These are phyloP conservation scores for Phyllosticta citrichinensis DNA, from an alignment of 2,329 filamentous ascomycete genomes.

Conservation along the genomic window DNA sequence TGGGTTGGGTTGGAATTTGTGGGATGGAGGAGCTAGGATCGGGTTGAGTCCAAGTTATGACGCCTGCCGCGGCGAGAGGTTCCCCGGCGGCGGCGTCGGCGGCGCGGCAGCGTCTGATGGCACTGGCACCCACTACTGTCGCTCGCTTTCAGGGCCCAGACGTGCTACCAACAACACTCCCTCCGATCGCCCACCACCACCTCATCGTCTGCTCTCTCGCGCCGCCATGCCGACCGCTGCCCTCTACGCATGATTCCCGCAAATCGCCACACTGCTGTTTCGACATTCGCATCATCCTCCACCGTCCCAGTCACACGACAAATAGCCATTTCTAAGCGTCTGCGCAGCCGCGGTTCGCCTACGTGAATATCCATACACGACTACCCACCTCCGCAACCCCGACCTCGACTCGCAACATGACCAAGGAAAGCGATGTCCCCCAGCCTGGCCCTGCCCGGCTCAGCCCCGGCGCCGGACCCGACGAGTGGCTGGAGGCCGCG, in stretches of 20 bases:
- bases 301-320: conserved; percentile 19
- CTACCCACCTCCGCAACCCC: not conserved
- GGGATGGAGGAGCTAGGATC: conserved; percentile 1
- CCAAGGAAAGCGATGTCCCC: conserved; percentile 54
- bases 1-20: not conserved
- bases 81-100: not conserved
- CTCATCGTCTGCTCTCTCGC: not conserved
- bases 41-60: conserved; percentile 1
- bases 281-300: conserved; percentile 1
- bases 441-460: conserved; percentile 86
- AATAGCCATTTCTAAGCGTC: conserved; percentile 11
- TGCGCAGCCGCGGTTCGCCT: not conserved
- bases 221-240: conserved; percentile 8
- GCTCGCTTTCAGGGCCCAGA: conserved; percentile 4
- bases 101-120: not conserved
- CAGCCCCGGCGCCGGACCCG: conserved; percentile 70
- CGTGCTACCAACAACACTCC: conserved; percentile 4
- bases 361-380: not conserved
- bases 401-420: conserved; percentile 26
- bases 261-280: conserved; percentile 6
- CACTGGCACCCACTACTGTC: conserved; percentile 1
- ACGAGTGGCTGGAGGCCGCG: conserved; percentile 94
- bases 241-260: conserved; percentile 8
- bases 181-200: conserved; percentile 1
- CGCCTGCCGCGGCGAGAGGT: not conserved